Base-by-base conservation (phyloP, 768 basidiomycete genomes). In the Rhodotorula taiwanensis region DNA sequence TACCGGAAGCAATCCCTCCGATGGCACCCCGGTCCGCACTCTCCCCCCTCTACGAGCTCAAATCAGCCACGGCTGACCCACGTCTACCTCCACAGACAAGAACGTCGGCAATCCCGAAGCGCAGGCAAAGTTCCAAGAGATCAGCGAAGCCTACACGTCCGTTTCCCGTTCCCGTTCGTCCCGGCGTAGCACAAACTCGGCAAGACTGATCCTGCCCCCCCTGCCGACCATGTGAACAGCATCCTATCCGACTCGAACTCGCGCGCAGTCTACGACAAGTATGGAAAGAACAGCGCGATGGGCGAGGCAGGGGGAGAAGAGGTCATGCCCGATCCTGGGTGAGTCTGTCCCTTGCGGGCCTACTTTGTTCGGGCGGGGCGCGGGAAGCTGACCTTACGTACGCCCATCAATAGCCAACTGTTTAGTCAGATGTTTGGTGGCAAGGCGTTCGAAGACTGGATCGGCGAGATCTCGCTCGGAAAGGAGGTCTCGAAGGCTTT, bases 401-500 rank as follows among this genome's bases (percentile, higher is more conserved):
- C n/a, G n/a, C n/a, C n/a, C n/a, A n/a, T n/a, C n/a, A n/a, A n/a
- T n/a, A 39, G 36, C 42, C 87, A 88, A 61, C 88, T 99, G 80
- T 99, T 99, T 73, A 87, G 89, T 25, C 86, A 88, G 72, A 88
- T 98, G 21, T 99, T 99, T 55, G 94, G 95, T 28, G 93, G 59
- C 14, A 61, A 55, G 57, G 44, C 27, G 30, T 52, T 52, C 25
- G 51, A 58, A 64, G 72, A 73, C 55, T 69, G 95, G 93, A 94
- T 98, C 66, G 94, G 94, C 61, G 94, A 97, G 79, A 93, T 99
- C 58, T 86, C 87, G 10, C 80, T 97, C 43, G 90, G 95, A 84
- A 97, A 92, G 63, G 63, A 64, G 49, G 63, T 64, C 0, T 39
- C 36, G 20, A 64, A 64, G 42, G 63, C 63, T 43, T 64, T 64